Evolutionary conservation across 192 early-diverging fungal genomes (phyloP), one percentile per base, ranked within the genome.

Genomic region (Umbelopsis sp.): DNA sequence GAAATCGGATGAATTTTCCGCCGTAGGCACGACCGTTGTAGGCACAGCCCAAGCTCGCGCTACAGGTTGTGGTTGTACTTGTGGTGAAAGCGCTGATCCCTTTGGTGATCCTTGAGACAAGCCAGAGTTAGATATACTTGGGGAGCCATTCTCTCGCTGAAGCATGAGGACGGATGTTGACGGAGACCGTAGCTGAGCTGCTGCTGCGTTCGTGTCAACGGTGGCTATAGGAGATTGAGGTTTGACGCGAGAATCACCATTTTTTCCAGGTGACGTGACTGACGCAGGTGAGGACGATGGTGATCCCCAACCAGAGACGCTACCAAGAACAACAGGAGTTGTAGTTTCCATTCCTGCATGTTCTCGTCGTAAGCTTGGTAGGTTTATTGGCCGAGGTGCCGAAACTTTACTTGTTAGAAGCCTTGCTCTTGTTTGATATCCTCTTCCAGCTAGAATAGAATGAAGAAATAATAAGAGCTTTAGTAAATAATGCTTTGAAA

Each of bases 331-430:
- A 14, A 69, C 69, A 38, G 73, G 34, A 6, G 69, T 24, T 59
- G 50, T 59, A 20, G 70, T 41, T n/a, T 79, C 77, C 25, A 69
- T 53, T 31, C 44, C 73, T 25, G 79, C 74, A 68, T 80, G 65
- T 65, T 81, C 79, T 43, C 62, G 45, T 26, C 75, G 71, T 67
- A 81, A 53, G 54, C 75, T 77, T n/a, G 79, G 79, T n/a, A 74
- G 25, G 41, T 81, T 81, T n/a, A 81, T 74, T 0, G 79, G 79
- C 22, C 66, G 59, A 36, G 79, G 79, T 22, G 79, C 79, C 45
- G 75, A 71, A n/a, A 81, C 65, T 68, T 81, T 81, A 26, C 44
- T 68, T 16, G 71, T 43, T 3, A 81, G 25, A 24, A 73, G 45
- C 24, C 75, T 51, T 44, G 72, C 50, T 26, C 56, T 62, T 34